A percentile compares a stretch with the other conserved stretches of the same genome.
phyloP scores from a whole-genome alignment of 225 moss, liverwort and hornwort genomes.

The Climacium dendroides region DNA sequence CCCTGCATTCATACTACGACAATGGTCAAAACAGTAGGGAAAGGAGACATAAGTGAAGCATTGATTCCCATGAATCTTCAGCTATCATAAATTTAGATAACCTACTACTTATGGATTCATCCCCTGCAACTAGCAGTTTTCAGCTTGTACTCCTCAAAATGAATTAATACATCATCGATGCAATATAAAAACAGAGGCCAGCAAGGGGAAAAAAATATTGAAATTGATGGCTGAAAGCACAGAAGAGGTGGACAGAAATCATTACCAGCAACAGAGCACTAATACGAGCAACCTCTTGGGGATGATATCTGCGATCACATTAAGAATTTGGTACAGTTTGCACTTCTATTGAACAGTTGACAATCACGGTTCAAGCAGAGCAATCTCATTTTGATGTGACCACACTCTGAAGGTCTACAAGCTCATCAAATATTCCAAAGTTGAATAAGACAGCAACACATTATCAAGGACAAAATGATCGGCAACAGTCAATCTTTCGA shows the following conservation, averaged over 20 bases:
- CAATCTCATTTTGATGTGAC: not conserved
- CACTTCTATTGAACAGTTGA: not conserved
- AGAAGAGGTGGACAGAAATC: not conserved
- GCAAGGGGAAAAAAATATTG: not conserved
- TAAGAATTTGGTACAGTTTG: not conserved
- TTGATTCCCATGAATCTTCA: not conserved
- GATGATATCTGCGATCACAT: constrained; percentile 57
- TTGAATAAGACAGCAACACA: not conserved
- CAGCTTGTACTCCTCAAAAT: not conserved
- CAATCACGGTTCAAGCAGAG: not conserved
- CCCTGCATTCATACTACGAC: constrained; percentile 42
- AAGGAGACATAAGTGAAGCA: not conserved
- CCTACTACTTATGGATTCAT: not conserved
- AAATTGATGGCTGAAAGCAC: not conserved
- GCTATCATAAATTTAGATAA: not conserved
- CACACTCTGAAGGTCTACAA: not conserved
- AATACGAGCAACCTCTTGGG: constrained; percentile 81
- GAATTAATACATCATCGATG: not conserved
- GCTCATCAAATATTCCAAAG: not conserved
- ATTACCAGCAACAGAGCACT: constrained; percentile 72
- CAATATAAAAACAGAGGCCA: not conserved
- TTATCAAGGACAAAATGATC: not conserved
- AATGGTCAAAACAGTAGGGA: not conserved
- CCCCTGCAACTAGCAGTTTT: not conserved
- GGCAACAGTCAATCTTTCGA: not conserved